phyloP scores from a whole-genome alignment of 1,284 basidiomycete genomes.

The Apiotrichum gracile region DNA sequence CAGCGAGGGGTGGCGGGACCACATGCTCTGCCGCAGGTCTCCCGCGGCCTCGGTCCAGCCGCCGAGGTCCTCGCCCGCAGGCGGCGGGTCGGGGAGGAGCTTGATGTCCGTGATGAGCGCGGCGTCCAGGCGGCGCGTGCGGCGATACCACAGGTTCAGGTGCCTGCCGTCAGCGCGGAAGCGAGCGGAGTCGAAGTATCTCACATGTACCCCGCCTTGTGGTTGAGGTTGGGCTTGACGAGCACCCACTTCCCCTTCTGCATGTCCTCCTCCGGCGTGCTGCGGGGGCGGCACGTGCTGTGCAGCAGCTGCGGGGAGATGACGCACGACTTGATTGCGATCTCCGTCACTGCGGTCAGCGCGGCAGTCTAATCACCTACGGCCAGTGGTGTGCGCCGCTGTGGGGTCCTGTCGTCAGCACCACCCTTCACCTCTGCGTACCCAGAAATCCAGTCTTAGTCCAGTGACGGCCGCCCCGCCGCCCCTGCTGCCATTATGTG shows the following conservation, averaged over 20 bases:
- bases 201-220: constrained; percentile 58
- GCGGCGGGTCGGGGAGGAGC: constrained; percentile 29
- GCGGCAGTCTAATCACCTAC: constrained; percentile 39
- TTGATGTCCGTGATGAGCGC: constrained; percentile 39
- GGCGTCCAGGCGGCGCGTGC: constrained; percentile 59
- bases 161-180: constrained; percentile 12
- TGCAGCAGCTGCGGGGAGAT: constrained; percentile 56
- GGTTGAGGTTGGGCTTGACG: constrained; percentile 68
- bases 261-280: constrained; percentile 66
- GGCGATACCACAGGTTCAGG: constrained; percentile 73
- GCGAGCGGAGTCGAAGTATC: background rate
- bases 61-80: constrained; percentile 22
- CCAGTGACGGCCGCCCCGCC: constrained; percentile 38
- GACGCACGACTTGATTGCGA: constrained; percentile 64
- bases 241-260: constrained; percentile 82
- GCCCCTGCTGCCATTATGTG: constrained; percentile 3
- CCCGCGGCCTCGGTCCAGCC: constrained; percentile 37
- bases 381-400: constrained; percentile 71
- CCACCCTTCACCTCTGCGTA: constrained; percentile 29
- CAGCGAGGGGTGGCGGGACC: constrained; percentile 52
- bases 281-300: constrained; percentile 61
- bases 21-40: constrained; percentile 39
- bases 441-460: constrained; percentile 72
- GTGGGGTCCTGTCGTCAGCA: constrained; percentile 52
- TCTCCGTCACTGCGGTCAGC: constrained; percentile 58